Evolutionary conservation across 2,329 filamentous ascomycete species (phyloP).

Genomic region (Tothia fuscella): DNA sequence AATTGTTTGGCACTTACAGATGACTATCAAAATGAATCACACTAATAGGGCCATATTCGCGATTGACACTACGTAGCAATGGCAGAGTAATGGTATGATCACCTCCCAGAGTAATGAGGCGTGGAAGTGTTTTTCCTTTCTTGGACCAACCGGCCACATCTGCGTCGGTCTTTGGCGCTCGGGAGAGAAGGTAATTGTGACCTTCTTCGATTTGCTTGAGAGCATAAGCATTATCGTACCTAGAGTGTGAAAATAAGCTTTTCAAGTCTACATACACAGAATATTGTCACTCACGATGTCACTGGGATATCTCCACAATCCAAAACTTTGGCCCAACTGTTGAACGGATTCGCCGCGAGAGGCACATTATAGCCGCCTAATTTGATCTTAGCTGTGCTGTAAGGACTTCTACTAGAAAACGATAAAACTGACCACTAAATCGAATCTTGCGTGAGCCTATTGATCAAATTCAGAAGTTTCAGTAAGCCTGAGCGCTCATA

Average conservation of each 20-base stretch:
- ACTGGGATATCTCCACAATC: slow-evolving; percentile 81
- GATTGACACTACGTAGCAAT: slow-evolving; percentile 45
- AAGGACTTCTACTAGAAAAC: too few species aligned
- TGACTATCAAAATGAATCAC: slow-evolving; percentile 54
- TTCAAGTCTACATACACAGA: too few species aligned
- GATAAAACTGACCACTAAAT: slow-evolving; percentile 39
- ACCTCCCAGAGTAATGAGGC: slow-evolving; percentile 62
- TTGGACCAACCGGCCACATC: slow-evolving; percentile 51
- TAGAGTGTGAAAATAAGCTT: slow-evolving; percentile 21
- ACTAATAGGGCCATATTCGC: slow-evolving; percentile 55
- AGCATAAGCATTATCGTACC: slow-evolving; percentile 72
- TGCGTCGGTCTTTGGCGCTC: slow-evolving; percentile 57
- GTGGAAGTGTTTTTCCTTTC: slow-evolving; percentile 63
- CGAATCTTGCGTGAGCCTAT: slow-evolving; percentile 39
- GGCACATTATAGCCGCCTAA: slow-evolving; percentile 70
- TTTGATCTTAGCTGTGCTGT: not conserved
- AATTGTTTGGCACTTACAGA: slow-evolving; percentile 25
- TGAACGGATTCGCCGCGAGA: slow-evolving; percentile 66
- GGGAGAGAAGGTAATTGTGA: slow-evolving; percentile 62
- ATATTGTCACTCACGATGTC: slow-evolving; percentile 50
- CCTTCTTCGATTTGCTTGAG: slow-evolving; percentile 78
- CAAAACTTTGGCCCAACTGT: slow-evolving; percentile 65
- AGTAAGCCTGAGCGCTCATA: slow-evolving; percentile 16
- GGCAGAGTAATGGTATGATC: slow-evolving; percentile 51
- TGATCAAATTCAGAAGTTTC: slow-evolving; percentile 15